Conservation (phyloP, 768 basidiomycete species). For the Phylloporus scabripes region DNA sequence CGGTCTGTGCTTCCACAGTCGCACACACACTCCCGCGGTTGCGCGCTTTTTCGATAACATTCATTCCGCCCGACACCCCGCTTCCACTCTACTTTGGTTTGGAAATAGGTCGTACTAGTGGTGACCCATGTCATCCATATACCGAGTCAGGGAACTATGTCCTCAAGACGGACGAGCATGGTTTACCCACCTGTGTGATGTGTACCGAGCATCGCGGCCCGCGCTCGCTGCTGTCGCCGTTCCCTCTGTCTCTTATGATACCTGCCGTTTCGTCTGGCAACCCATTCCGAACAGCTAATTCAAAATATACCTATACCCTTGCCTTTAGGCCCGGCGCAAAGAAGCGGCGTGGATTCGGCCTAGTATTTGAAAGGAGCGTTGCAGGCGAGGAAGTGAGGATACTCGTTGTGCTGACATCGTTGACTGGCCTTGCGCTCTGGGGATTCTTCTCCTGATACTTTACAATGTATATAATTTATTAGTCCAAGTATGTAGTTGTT, state of each 20-base stretch:
- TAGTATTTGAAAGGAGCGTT: constrained; percentile 51
- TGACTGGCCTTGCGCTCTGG: constrained; percentile 30
- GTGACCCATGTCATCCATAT: constrained; percentile 23
- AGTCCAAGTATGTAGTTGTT: too few relatives aligned
- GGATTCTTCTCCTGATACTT: constrained; percentile 25
- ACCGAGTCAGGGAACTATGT: constrained; percentile 49
- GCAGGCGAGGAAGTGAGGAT: constrained; percentile 62
- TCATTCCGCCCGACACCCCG: constrained; percentile 54
- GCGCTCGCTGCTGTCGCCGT: constrained; percentile 28
- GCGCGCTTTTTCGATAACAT: constrained; percentile 56
- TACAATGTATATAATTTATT: too few relatives aligned
- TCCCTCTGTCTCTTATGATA: constrained; percentile 22
- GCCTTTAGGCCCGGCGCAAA: constrained; percentile 31
- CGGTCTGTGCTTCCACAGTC: constrained; percentile 54
- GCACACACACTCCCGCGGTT: constrained; percentile 64
- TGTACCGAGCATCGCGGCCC: constrained; percentile 45
- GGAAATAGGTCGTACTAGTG: constrained; percentile 34
- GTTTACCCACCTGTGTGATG: constrained; percentile 49
- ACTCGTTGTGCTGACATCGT: constrained; percentile 21
- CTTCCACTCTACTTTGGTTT: constrained; percentile 43
- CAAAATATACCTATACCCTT: constrained; percentile 24
- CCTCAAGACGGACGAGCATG: constrained; percentile 57
- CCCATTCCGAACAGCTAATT: constrained; percentile 29
- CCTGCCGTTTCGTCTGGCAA: constrained; percentile 5
- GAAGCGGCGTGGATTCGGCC: constrained; percentile 36